Percentiles rank a stretch among this genome's conserved stretches.
Conservation (phyloP, 148 eudicot species). For the Hydrangea macrophylla region DNA sequence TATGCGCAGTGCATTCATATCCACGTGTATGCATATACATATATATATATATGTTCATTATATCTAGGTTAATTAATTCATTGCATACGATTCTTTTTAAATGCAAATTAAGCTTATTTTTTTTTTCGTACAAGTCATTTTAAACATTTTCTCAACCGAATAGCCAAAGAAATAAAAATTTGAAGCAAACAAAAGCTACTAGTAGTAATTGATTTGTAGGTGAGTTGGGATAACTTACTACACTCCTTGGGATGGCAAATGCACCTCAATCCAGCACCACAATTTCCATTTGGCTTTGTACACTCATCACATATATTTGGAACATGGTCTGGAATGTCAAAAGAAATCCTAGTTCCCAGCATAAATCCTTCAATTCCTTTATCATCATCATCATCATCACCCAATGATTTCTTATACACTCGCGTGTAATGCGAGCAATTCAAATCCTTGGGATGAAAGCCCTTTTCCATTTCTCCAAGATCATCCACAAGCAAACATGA, state of each 20-base stretch:
- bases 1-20: too few species aligned
- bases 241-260: slow-evolving; percentile 32
- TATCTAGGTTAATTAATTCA: too few species aligned
- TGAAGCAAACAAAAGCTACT: not conserved
- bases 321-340: slow-evolving; percentile 27
- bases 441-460: slow-evolving; percentile 21
- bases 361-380: not conserved
- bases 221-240: slow-evolving; percentile 23
- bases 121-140: too few species aligned
- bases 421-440: slow-evolving; percentile 22
- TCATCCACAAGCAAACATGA: slow-evolving; percentile 24
- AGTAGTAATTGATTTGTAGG: too few species aligned
- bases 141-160: too few species aligned
- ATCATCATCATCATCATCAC: not conserved
- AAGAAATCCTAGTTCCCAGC: slow-evolving; percentile 26
- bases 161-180: not conserved
- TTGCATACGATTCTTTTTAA: too few species aligned
- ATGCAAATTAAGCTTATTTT: too few species aligned
- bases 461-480: not conserved
- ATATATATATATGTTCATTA: too few species aligned
- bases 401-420: slow-evolving; percentile 4
- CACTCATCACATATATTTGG: slow-evolving; percentile 35
- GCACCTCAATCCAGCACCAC: slow-evolving; percentile 34
- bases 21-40: too few species aligned
- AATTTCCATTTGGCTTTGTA: slow-evolving; percentile 26